phyloP scores from a whole-genome alignment of 2,329 filamentous ascomycete genomes.

The Camillea tinctor region DNA sequence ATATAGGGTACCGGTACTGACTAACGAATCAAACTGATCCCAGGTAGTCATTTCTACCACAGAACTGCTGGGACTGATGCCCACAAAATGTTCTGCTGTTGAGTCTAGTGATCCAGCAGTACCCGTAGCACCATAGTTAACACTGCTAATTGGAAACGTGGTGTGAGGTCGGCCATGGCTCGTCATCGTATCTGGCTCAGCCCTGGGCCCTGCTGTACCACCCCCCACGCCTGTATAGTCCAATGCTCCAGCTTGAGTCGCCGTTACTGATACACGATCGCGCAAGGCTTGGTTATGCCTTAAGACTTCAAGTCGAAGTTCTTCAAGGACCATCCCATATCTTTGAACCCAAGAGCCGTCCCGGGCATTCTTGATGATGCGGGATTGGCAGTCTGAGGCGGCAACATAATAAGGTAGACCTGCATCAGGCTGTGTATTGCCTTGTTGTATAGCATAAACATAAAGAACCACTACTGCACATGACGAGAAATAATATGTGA shows the following conservation, averaged over 20 bases:
- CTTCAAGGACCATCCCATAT: conserved; percentile 40
- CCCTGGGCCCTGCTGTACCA: background rate
- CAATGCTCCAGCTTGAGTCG: background rate
- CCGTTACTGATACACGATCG: background rate
- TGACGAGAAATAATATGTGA: conserved; percentile 44
- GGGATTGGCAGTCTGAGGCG: conserved; percentile 39
- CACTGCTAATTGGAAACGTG: background rate
- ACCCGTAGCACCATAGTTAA: background rate
- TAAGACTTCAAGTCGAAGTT: conserved; percentile 4
- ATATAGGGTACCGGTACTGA: background rate
- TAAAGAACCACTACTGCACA: conserved; percentile 45
- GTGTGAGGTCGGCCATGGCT: background rate
- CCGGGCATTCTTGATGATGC: conserved; percentile 37
- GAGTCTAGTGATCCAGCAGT: background rate
- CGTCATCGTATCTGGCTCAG: background rate
- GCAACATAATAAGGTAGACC: conserved; percentile 35
- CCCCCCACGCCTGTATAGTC: background rate
- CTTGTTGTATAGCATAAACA: conserved; percentile 42
- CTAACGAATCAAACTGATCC: conserved; percentile 6
- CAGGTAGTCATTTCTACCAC: conserved; percentile 6
- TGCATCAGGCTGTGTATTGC: conserved; percentile 24
- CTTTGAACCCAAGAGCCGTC: conserved; percentile 39
- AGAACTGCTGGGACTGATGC: conserved; percentile 6
- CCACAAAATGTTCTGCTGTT: background rate
- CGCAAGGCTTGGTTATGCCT: background rate